Percentiles rank a stretch among this genome's conserved stretches.
These are phyloP conservation scores for Polytrichum formosum DNA, from an alignment of 225 moss, liverwort and hornwort species.

Conservation along the genomic window DNA sequence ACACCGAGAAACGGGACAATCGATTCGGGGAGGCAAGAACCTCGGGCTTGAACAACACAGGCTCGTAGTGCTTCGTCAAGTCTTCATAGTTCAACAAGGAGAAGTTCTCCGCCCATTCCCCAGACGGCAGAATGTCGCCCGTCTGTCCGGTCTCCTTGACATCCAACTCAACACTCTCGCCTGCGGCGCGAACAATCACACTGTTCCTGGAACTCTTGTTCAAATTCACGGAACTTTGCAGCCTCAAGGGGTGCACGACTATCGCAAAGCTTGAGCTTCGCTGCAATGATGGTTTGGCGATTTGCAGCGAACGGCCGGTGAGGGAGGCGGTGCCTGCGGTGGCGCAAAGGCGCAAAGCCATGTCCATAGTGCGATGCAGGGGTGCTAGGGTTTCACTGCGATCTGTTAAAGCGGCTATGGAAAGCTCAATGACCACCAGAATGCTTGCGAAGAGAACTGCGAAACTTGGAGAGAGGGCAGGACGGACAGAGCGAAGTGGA, in stretches of 20 bases:
- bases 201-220: constrained; percentile 7
- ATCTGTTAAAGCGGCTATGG: constrained; percentile 22
- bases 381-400: constrained; percentile 8
- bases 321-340: constrained; percentile 9
- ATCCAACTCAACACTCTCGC: constrained; percentile 70
- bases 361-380: constrained; percentile 24
- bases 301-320: constrained; percentile 9
- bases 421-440: no score
- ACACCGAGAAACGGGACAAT: not conserved
- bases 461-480: not conserved
- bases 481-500: not conserved
- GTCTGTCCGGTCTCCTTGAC: constrained; percentile 42
- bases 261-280: constrained; percentile 36
- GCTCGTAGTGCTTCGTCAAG: constrained; percentile 79
- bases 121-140: constrained; percentile 73
- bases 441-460: no score
- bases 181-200: constrained; percentile 51
- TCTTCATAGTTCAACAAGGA: constrained; percentile 96
- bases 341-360: constrained; percentile 19
- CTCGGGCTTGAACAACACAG: constrained; percentile 80
- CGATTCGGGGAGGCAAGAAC: constrained; percentile 15
- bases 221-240: constrained; percentile 11
- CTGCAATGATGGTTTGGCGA: constrained; percentile 19
- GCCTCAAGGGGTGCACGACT: constrained; percentile 9
- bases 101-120: constrained; percentile 91